phyloP scores from a whole-genome alignment of 345 rosid species.

The Acer negundo region DNA sequence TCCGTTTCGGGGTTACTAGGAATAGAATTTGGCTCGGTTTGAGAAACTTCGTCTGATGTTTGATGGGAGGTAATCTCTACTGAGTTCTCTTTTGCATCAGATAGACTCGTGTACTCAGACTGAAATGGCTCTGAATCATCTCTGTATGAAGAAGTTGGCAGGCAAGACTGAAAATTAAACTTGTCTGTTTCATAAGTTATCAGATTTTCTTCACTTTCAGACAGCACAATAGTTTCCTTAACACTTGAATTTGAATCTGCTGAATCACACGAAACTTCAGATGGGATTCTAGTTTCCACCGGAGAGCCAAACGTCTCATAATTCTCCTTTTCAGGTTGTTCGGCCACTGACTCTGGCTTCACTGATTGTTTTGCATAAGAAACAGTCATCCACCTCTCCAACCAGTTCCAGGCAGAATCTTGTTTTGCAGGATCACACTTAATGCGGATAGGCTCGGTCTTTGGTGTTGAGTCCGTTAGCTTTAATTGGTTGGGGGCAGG shows the following conservation, averaged over 20 bases:
- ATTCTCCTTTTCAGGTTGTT: constrained; percentile 42
- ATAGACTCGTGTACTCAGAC: constrained; percentile 34
- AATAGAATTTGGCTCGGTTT: constrained; percentile 28
- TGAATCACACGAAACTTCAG: constrained; percentile 37
- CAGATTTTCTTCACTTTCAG: constrained; percentile 42
- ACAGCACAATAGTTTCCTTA: constrained; percentile 31
- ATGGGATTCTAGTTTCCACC: constrained; percentile 27
- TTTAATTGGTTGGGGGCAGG: constrained; percentile 25
- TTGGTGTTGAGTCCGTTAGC: constrained; percentile 83
- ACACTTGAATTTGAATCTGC: constrained; percentile 29
- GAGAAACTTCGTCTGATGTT: constrained; percentile 34
- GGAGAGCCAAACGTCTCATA: constrained; percentile 25
- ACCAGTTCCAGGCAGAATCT: constrained; percentile 89
- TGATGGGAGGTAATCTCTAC: constrained; percentile 32
- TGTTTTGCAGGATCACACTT: constrained; percentile 84
- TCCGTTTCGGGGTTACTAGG: constrained; percentile 41
- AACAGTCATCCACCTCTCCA: constrained; percentile 94
- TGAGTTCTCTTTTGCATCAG: constrained; percentile 41
- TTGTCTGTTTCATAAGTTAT: constrained; percentile 37
- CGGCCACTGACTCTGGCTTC: constrained; percentile 27
- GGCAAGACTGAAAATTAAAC: constrained; percentile 31
- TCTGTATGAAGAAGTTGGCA: constrained; percentile 20
- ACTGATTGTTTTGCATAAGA: constrained; percentile 48
- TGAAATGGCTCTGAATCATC: constrained; percentile 41
- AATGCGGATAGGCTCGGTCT: constrained; percentile 59